Conservation (phyloP, 192 early-diverging fungal genomes). For the Allomyces macrogynus region DNA sequence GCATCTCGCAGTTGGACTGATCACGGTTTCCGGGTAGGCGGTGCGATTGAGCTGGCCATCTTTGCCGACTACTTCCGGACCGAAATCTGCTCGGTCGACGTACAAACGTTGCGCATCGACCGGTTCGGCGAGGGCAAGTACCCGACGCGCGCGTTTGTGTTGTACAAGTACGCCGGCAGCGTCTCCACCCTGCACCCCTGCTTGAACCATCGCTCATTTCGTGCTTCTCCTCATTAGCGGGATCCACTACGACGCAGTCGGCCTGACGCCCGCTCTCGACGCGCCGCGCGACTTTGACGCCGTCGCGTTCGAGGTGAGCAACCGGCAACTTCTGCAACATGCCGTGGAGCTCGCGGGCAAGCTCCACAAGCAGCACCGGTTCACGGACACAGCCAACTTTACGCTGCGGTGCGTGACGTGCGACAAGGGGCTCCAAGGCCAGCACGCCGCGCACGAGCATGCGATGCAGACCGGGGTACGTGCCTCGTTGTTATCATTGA, state of each 20-base stretch:
- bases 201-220: too few species aligned
- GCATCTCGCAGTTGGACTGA: too few species aligned
- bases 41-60: constrained; percentile 33
- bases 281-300: constrained; percentile 34
- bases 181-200: too few species aligned
- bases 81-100: constrained; percentile 45
- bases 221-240: constrained; percentile 11
- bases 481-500: too few species aligned
- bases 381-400: constrained; percentile 22
- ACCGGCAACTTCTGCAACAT: not conserved
- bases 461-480: constrained; percentile 14
- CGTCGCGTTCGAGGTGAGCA: constrained; percentile 23
- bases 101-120: constrained; percentile 26
- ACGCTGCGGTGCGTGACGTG: constrained; percentile 21
- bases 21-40: not conserved
- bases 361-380: constrained; percentile 10
- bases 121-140: constrained; percentile 36
- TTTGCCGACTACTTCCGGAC: constrained; percentile 23
- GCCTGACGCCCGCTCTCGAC: constrained; percentile 12
- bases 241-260: constrained; percentile 52
- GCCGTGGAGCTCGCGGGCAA: not conserved
- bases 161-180: constrained; percentile 15
- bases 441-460: constrained; percentile 26
- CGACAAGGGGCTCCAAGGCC: constrained; percentile 10
- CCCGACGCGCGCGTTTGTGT: constrained; percentile 16